Base-by-base conservation (phyloP, 352 stramenopile genomes). In the Pythium phragmiticola region DNA sequence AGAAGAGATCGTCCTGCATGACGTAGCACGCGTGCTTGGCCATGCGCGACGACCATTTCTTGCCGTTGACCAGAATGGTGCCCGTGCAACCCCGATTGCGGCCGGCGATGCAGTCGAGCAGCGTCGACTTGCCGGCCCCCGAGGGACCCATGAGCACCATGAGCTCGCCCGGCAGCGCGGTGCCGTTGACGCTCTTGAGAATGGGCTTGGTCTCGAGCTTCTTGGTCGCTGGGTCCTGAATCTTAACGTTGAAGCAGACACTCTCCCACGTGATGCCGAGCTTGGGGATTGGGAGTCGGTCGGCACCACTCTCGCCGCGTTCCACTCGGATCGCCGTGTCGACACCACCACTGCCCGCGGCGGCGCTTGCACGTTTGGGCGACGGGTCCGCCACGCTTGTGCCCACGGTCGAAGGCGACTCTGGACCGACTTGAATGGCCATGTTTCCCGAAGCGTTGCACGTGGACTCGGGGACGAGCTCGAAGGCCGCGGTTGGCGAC, bases 1-100 rank as follows among this genome's bases (percentile, higher is more conserved):
- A 83, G 42, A 98, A 82, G 16, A 97, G 74, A 71, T 98, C 90
- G 64, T 98, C 92, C 65, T 97, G 88, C 73, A 92, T 92, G 19
- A 97, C 86, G 63, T 96, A 97, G 50, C 74, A 85, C 14, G 74
- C 45, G 16, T 72, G 54, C 46, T 82, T 83, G 61, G 70, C 72
- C 5, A 66, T 73, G 7, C 46, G 53, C 36, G 78, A 70, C 7
- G 41, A 71, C 77, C 74, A 86, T 6, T 68, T 67, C 28, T 74
- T 60, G 28, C 73, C 77, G 50, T 83, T 82, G 45, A 80, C 61
- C 1, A 72, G 59, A 39, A 82, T 63, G 37, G 4, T 58, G 28
- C 72, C 75, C 11, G 60, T 72, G 48, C 63, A 72, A 17, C 46
- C 59, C 11, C 23, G 49, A 45, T 84, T 87, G 0, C 76, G 70